Evolutionary conservation across 1,284 basidiomycete species (phyloP), one percentile per base, ranked within the genome.

Genomic region (Blastosporella zonata): DNA sequence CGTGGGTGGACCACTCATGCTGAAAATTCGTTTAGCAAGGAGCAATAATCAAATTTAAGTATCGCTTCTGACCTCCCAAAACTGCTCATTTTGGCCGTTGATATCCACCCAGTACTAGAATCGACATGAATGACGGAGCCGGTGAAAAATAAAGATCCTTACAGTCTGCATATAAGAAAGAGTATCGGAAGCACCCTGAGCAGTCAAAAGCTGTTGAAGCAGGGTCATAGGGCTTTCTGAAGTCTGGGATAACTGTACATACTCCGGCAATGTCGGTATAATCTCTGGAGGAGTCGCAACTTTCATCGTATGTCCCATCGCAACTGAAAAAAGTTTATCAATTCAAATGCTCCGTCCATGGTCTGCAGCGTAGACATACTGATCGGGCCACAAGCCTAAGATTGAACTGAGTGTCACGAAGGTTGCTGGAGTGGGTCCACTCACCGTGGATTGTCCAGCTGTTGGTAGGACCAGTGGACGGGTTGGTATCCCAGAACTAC

Each of bases 381-480:
- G 65, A 60, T 87, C 83, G 6, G 82, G 81, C 86, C 85, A 87
- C 38, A 87, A 68, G 43, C 84, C 82, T 84, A 43, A 4, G 28
- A 34, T 21, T 22, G 37, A 36, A 18, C 23, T 46, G 39, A 49
- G 56, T 36, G 47, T 43, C 25, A 39, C 46, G 35, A 40, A 20
- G 31, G 23, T 23, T 3, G 17, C 50, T 9, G 15, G 29, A 23
- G 6, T 5, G 12, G 2, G 13, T 20, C 7, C 13, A 54, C 74
- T 39, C 53, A 81, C 86, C 86, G 47, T 88, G 86, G 54, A 89
- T 85, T 0, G 85, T 87, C 86, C 87, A 90, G 56, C 80, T 84
- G 60, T 84, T 59, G 7, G 59, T 61, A 15, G 88, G 85, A 2
- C 85, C 84, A 21, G 80, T 82, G 0, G 78, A 66, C 0, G 87